These are phyloP conservation scores for Apiospora sp. DNA, from an alignment of 2,329 filamentous ascomycete genomes.

Conservation along the genomic window DNA sequence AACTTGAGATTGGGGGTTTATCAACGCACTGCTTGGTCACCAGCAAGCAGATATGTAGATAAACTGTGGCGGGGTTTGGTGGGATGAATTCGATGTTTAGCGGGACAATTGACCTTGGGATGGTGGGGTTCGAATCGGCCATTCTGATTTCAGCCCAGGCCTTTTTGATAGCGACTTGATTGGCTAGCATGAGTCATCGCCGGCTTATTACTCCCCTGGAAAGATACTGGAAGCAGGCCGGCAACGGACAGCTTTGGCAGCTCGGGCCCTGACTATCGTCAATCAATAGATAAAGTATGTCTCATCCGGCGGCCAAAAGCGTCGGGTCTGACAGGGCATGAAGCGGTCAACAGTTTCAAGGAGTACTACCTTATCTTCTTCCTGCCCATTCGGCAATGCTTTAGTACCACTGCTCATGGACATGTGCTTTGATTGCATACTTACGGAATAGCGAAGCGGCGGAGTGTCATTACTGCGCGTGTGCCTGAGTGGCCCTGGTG, in stretches of 20 bases:
- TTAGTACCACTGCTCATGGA: neutral
- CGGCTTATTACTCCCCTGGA: neutral
- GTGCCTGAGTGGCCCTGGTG: too few species aligned
- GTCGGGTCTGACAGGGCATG: neutral
- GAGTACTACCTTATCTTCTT: neutral
- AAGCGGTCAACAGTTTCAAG: conserved; percentile 11
- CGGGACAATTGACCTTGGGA: neutral
- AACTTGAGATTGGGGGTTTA: neutral
- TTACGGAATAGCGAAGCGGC: too few species aligned
- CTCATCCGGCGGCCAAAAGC: conserved; percentile 3
- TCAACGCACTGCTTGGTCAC: neutral
- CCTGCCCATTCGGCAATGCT: neutral
- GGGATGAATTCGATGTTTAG: conserved; percentile 9
- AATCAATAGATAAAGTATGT: conserved; percentile 9
- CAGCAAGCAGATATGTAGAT: neutral
- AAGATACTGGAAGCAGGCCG: neutral
- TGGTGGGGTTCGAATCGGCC: conserved; percentile 20
- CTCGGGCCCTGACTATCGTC: conserved; percentile 1
- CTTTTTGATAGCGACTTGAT: conserved; percentile 25
- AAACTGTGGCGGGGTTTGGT: conserved; percentile 19
- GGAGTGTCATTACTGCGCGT: too few species aligned
- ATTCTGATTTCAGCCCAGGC: neutral
- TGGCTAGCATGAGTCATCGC: conserved; percentile 27
- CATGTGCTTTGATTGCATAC: too few species aligned
- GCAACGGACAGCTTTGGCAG: conserved; percentile 2